Base-by-base conservation (phyloP, 345 rosid species). In the Arabis hirsuta region DNA sequence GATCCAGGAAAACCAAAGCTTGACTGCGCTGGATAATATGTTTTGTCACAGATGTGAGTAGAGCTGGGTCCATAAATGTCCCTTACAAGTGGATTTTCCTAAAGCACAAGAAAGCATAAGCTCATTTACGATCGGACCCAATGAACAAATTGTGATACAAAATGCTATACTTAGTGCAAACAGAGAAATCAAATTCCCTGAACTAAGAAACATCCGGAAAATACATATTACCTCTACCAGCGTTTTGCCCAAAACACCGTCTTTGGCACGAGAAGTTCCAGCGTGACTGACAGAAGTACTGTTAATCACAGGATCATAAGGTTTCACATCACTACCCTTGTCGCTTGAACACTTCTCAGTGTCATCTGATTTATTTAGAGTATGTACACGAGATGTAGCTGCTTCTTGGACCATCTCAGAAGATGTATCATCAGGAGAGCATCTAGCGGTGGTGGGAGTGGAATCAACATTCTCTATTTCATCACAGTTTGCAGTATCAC, bases 351-450 rank as follows among this genome's bases (percentile, higher is more conserved):
- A 81, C 39, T 57, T 72, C 26, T 72, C 69, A 6, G 69, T 45
- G 47, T 69, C 81, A 57, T 81, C 83, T 1, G 79, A 51, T 54
- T 61, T 76, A 27, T 73, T 75, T 26, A 32, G 46, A 43, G 55
- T 69, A 62, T 55, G 78, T 26, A 58, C 63, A 55, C 32, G 55
- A 39, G 86, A 68, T 0, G 80, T 55, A 41, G 81, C 71, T 4
- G 83, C 78, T 80, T 84, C 96, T 62, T 85, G 88, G 43, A 87
- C 81, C 47, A 84, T 61, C 65, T 90, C 96, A 4, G 91, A 87
- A 3, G 92, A 84, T 5, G 81, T 73, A 8, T 89, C 89, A 53
- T 83, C 90, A 3, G 84, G 89, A 50, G 94, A 85, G 34, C 78
- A 85, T 80, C 85, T 93, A 13, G 82, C 72, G 9, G 72, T 64